Conservation (phyloP, 768 basidiomycete genomes). For the Naematelia aurantialba region DNA sequence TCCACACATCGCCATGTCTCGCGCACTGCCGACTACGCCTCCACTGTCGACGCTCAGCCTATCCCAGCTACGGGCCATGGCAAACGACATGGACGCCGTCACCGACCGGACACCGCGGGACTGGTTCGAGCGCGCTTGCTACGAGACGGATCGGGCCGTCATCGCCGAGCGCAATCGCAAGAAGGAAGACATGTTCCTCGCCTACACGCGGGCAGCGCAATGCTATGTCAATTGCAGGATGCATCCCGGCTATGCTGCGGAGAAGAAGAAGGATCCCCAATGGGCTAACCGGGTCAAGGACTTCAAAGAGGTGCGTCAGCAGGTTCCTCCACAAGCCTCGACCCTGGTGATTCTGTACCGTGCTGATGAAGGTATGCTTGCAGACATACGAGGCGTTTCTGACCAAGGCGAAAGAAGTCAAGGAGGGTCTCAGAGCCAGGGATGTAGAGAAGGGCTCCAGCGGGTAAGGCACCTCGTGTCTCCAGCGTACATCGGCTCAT, state of each 20-base stretch:
- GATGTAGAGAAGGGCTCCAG: slow-evolving; percentile 49
- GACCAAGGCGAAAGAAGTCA: slow-evolving; percentile 54
- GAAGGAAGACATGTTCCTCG: slow-evolving; percentile 43
- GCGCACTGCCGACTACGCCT: slow-evolving; percentile 20
- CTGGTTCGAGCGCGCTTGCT: slow-evolving; percentile 36
- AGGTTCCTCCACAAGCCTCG: background rate
- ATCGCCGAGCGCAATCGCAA: slow-evolving; percentile 31
- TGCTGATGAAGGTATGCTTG: background rate
- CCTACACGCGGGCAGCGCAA: slow-evolving; percentile 30
- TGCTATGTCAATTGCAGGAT: slow-evolving; percentile 27
- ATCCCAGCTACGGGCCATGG: slow-evolving; percentile 16
- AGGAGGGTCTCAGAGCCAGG: slow-evolving; percentile 54
- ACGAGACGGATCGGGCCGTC: slow-evolving; percentile 34
- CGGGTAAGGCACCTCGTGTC: slow-evolving; percentile 6
- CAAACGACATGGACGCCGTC: slow-evolving; percentile 19
- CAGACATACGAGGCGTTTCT: slow-evolving; percentile 45
- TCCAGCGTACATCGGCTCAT: background rate
- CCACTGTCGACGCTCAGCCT: slow-evolving; percentile 29
- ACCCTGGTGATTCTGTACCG: background rate
- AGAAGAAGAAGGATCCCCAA: slow-evolving; percentile 24
- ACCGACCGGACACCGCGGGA: slow-evolving; percentile 25
- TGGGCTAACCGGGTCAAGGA: slow-evolving; percentile 36
- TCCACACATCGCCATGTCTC: slow-evolving; percentile 27
- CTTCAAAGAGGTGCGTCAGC: slow-evolving; percentile 33
- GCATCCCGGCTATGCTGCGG: slow-evolving; percentile 25